These are phyloP conservation scores for Zoysia japonica DNA, from an alignment of 176 grass and related monocot genomes.

Conservation along the genomic window DNA sequence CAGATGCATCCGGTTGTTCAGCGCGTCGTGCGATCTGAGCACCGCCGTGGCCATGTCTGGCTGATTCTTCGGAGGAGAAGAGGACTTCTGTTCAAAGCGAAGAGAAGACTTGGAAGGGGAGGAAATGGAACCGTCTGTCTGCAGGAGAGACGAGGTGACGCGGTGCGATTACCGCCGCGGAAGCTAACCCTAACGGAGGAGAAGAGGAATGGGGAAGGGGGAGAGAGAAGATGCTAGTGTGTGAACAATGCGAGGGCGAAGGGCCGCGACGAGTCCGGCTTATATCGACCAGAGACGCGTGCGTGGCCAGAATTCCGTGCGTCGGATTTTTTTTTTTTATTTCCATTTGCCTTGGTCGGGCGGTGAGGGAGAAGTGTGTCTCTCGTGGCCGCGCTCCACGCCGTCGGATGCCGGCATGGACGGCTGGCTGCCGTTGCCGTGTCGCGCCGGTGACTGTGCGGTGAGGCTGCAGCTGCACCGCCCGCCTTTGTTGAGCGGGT, in stretches of 20 bases:
- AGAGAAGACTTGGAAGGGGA: neutral
- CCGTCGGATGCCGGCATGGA: slow-evolving; percentile 38
- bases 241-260: neutral
- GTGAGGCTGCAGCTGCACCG: slow-evolving; percentile 4
- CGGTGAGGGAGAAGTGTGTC: neutral
- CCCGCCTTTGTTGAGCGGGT: slow-evolving; percentile 27
- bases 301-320: slow-evolving; percentile 6
- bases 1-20: slow-evolving; percentile 42
- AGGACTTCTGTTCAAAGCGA: too few relatives aligned
- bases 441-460: neutral
- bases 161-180: neutral
- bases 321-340: neutral
- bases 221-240: fast-evolving
- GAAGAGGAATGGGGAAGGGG: neutral
- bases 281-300: slow-evolving; percentile 38
- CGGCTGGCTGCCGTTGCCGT: slow-evolving; percentile 5
- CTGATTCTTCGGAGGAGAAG: neutral
- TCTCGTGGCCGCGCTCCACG: neutral
- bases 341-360: neutral
- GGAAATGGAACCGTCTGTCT: neutral
- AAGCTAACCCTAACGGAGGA: slow-evolving; percentile 31
- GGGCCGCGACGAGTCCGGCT: neutral
- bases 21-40: slow-evolving; percentile 49
- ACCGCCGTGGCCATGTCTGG: slow-evolving; percentile 50
- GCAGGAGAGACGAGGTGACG: neutral